phyloP scores from a whole-genome alignment of 208 protist genomes.

The Kentomonas sorsogonicus region DNA sequence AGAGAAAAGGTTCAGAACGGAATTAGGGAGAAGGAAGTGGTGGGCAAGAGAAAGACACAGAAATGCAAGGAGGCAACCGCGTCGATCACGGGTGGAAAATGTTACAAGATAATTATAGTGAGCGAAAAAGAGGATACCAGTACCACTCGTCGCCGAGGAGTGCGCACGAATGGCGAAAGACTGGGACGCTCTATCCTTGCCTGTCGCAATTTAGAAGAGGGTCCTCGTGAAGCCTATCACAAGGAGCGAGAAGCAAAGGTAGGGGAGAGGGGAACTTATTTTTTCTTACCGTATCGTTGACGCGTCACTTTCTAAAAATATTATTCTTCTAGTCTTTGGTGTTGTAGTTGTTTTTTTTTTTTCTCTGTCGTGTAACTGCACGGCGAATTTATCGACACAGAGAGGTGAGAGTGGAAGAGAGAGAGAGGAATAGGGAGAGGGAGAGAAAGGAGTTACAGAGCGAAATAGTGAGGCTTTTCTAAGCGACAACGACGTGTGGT shows the following conservation, averaged over 20 bases:
- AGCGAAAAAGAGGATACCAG: too few relatives aligned
- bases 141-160: too few relatives aligned
- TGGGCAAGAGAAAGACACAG: background rate
- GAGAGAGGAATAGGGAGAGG: slow-evolving; percentile 1
- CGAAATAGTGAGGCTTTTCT: background rate
- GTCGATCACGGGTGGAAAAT: too few relatives aligned
- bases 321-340: background rate
- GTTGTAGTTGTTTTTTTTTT: slow-evolving; percentile 1
- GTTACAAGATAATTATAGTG: too few relatives aligned
- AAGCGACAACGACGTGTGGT: background rate
- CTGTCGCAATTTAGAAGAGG: too few relatives aligned
- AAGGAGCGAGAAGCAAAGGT: too few relatives aligned
- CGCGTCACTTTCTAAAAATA: background rate
- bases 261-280: too few relatives aligned
- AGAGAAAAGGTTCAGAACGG: background rate
- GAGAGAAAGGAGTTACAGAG: background rate
- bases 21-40: background rate
- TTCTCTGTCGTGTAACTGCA: background rate
- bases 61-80: too few relatives aligned
- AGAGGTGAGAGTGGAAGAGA: background rate
- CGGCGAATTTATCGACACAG: background rate
- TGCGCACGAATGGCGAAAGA: too few relatives aligned
- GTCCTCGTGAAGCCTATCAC: too few relatives aligned
- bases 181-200: too few relatives aligned
- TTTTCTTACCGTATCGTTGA: too few relatives aligned